Conservation (phyloP, 1,284 basidiomycete genomes). For the Cryptococcus sp. region DNA sequence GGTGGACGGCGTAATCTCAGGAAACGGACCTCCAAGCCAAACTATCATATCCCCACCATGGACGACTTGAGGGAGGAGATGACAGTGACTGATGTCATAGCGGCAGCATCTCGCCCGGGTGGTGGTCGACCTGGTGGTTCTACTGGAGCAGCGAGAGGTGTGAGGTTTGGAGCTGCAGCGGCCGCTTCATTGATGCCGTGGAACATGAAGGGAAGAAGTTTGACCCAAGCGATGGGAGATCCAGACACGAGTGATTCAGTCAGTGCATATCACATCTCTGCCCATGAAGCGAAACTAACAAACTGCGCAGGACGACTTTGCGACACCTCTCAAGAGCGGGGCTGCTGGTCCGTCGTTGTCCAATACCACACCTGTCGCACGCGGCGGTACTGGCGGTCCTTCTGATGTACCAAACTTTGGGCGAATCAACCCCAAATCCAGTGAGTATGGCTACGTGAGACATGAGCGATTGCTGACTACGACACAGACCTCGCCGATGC, state of each 20-base stretch:
- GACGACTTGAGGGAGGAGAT: slow-evolving; percentile 40
- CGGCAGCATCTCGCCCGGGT: slow-evolving; percentile 30
- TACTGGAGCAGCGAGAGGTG: slow-evolving; percentile 35
- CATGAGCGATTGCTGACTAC: neutral
- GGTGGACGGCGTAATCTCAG: slow-evolving; percentile 39
- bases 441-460: slow-evolving; percentile 17
- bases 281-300: neutral
- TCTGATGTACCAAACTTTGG: slow-evolving; percentile 52
- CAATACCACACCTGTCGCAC: slow-evolving; percentile 17
- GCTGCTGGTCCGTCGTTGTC: slow-evolving; percentile 20
- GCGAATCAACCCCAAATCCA: slow-evolving; percentile 50
- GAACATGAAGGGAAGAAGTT: slow-evolving; percentile 34
- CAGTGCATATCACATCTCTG: slow-evolving; percentile 8
- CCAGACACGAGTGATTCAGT: slow-evolving; percentile 49
- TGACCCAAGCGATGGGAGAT: slow-evolving; percentile 48
- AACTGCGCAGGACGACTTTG: slow-evolving; percentile 30
- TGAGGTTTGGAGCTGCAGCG: slow-evolving; percentile 33
- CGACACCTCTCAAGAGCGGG: slow-evolving; percentile 31
- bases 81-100: slow-evolving; percentile 30
- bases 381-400: slow-evolving; percentile 54
- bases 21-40: slow-evolving; percentile 43
- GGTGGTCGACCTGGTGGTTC: slow-evolving; percentile 29
- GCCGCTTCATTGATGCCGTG: slow-evolving; percentile 35
- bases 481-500: slow-evolving; percentile 81
- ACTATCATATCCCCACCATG: slow-evolving; percentile 51